phyloP scores from a whole-genome alignment of 768 basidiomycete species.

The Boletus rubropictus region DNA sequence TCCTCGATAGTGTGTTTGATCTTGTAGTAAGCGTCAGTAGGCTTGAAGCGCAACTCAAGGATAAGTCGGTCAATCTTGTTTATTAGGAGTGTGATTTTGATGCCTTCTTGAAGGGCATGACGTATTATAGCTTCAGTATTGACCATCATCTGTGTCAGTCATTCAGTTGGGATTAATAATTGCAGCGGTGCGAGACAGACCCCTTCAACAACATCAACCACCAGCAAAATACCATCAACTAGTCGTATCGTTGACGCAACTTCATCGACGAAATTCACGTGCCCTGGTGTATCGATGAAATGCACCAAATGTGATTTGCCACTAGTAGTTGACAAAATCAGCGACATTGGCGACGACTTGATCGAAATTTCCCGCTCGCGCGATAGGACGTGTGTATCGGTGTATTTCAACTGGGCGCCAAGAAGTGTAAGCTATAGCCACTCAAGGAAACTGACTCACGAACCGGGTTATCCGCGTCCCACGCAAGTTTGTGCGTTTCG shows the following conservation, averaged over 20 bases:
- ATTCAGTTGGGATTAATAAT: conserved; percentile 10
- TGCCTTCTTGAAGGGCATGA: conserved; percentile 82
- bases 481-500: conserved; percentile 91
- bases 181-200: conserved; percentile 41
- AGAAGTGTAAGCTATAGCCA: conserved; percentile 20
- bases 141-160: conserved; percentile 68
- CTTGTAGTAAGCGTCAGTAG: conserved; percentile 96
- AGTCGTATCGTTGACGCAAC: conserved; percentile 83
- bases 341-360: conserved; percentile 95
- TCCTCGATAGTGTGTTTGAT: conserved; percentile 99
- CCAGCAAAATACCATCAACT: conserved; percentile 85
- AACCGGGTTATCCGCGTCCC: conserved; percentile 89
- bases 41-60: conserved; percentile 92
- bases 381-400: conserved; percentile 89
- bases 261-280: conserved; percentile 98
- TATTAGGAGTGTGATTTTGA: conserved; percentile 87
- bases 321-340: conserved; percentile 74
- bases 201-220: conserved; percentile 98
- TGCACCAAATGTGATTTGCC: conserved; percentile 94
- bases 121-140: conserved; percentile 84
- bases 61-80: conserved; percentile 99
- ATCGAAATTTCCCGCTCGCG: conserved; percentile 88
- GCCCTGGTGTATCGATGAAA: conserved; percentile 94
- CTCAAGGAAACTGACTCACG: conserved; percentile 27
- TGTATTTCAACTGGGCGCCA: conserved; percentile 73